Conservation (phyloP, 768 basidiomycete genomes). For the Pulveroboletus sp. region DNA sequence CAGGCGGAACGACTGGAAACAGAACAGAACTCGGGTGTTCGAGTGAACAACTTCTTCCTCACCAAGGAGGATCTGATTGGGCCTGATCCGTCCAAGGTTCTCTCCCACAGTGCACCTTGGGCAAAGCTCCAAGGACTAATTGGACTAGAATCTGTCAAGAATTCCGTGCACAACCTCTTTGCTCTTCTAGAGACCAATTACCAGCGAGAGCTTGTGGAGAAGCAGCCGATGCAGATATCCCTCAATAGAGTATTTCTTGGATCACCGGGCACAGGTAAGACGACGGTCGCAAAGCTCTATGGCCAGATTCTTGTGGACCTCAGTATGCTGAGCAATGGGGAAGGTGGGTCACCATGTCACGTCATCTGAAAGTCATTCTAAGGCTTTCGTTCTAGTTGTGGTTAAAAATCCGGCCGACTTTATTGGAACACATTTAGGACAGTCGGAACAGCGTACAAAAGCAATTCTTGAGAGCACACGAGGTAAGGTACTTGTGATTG, state of each 20-base stretch:
- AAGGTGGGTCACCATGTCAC: constrained; percentile 43
- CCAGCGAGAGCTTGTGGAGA: constrained; percentile 52
- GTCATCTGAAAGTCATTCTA: background rate
- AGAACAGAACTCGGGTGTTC: constrained; percentile 37
- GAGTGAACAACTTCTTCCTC: constrained; percentile 50
- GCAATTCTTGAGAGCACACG: constrained; percentile 52
- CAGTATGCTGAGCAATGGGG: constrained; percentile 63
- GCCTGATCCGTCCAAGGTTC: constrained; percentile 53
- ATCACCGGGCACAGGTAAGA: constrained; percentile 69
- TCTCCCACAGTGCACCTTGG: constrained; percentile 47
- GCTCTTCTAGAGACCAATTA: constrained; percentile 51
- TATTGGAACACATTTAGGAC: constrained; percentile 51
- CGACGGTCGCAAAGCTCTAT: constrained; percentile 64
- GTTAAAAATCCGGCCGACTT: constrained; percentile 70
- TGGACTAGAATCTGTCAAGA: constrained; percentile 56
- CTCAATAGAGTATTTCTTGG: constrained; percentile 67
- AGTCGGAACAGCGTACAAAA: constrained; percentile 62
- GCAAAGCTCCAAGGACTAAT: constrained; percentile 47
- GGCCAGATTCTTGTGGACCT: constrained; percentile 60
- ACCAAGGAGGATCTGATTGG: constrained; percentile 58
- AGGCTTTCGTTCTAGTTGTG: constrained; percentile 40
- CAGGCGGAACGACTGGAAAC: constrained; percentile 48
- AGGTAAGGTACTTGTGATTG: constrained; percentile 69
- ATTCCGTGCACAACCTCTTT: constrained; percentile 47
- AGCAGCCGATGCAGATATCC: constrained; percentile 46